Evolutionary conservation across 2,329 filamentous ascomycete species (phyloP).

Genomic region (Aureobasidium sp.): DNA sequence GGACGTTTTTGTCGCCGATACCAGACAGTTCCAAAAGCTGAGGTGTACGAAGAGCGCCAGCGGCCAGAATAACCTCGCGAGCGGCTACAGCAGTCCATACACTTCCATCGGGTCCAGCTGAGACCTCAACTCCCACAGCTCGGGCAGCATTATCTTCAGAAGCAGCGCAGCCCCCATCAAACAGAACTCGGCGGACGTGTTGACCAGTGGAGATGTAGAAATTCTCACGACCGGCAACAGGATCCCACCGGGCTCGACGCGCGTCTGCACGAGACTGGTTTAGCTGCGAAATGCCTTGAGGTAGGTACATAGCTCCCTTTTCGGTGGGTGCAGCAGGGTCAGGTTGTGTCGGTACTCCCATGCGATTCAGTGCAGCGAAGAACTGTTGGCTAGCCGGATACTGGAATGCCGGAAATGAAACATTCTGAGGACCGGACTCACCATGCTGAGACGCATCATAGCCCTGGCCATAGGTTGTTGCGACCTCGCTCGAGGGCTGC

Average conservation of each 20-base stretch:
- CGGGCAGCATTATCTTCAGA: slow-evolving; percentile 12
- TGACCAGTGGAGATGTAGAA: slow-evolving; percentile 32
- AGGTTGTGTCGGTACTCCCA: slow-evolving; percentile 32
- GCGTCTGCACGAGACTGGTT: slow-evolving; percentile 36
- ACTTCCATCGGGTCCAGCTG: slow-evolving; percentile 8
- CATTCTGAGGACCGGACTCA: slow-evolving; percentile 42
- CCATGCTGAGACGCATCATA: slow-evolving; percentile 40
- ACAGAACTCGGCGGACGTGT: slow-evolving; percentile 31
- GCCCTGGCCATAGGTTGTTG: slow-evolving; percentile 32
- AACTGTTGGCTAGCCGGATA: slow-evolving; percentile 22
- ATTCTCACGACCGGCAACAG: slow-evolving; percentile 29
- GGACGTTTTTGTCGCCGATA: slow-evolving; percentile 33
- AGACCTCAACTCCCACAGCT: slow-evolving; percentile 16
- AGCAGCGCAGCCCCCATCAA: slow-evolving; percentile 21
- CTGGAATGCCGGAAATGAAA: slow-evolving; percentile 22
- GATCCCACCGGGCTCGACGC: slow-evolving; percentile 34
- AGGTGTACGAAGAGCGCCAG: slow-evolving; percentile 31
- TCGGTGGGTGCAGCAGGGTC: slow-evolving; percentile 35
- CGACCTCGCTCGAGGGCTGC: slow-evolving; percentile 27
- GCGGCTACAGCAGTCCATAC: slow-evolving; percentile 17
- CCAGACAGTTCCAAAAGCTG: slow-evolving; percentile 36
- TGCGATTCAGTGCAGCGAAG: slow-evolving; percentile 32
- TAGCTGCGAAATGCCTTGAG: slow-evolving; percentile 30
- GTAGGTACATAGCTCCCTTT: slow-evolving; percentile 34
- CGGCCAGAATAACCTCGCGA: slow-evolving; percentile 28